Conservation (phyloP, 148 eudicot genomes). For the Rhododendron ferrugineum region DNA sequence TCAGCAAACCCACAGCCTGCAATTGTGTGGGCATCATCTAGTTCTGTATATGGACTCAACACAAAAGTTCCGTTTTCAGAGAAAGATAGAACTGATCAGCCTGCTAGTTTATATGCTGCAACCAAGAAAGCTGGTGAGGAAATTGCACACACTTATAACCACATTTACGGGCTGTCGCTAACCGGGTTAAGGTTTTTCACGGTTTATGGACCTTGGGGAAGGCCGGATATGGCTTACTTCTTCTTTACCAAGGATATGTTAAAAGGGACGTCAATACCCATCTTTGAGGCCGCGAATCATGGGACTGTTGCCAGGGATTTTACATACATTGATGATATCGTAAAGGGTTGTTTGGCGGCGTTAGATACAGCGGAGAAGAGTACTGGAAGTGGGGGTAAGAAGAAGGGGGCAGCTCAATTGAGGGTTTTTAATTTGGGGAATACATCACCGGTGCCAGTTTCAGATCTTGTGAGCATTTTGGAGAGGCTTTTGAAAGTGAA, state of each 20-base stretch:
- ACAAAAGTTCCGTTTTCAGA: constrained; percentile 74
- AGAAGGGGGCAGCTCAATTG: constrained; percentile 64
- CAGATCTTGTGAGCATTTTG: constrained; percentile 72
- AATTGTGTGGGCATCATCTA: constrained; percentile 81
- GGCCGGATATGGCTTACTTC: constrained; percentile 85
- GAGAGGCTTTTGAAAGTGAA: constrained; percentile 69
- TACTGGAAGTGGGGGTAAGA: constrained; percentile 79
- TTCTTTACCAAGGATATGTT: constrained; percentile 72
- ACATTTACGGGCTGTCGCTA: constrained; percentile 63
- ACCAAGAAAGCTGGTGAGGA: constrained; percentile 86
- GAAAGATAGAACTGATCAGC: constrained; percentile 74
- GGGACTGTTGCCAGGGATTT: constrained; percentile 78
- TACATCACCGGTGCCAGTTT: constrained; percentile 75
- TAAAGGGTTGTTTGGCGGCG: constrained; percentile 71
- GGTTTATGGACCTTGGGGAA: constrained; percentile 87
- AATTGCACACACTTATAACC: constrained; percentile 80
- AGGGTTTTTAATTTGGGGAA: constrained; percentile 79
- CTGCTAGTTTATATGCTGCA: constrained; percentile 80
- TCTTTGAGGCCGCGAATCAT: constrained; percentile 66
- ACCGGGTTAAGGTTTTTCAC: constrained; percentile 81
- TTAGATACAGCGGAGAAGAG: constrained; percentile 84
- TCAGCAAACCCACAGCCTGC: constrained; percentile 68
- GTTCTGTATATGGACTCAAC: constrained; percentile 76
- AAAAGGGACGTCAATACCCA: constrained; percentile 58
- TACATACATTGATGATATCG: constrained; percentile 81